These are phyloP conservation scores for Debaryomycetaceae sp. DNA, from an alignment of 1,139 yeast species.

Conservation along the genomic window DNA sequence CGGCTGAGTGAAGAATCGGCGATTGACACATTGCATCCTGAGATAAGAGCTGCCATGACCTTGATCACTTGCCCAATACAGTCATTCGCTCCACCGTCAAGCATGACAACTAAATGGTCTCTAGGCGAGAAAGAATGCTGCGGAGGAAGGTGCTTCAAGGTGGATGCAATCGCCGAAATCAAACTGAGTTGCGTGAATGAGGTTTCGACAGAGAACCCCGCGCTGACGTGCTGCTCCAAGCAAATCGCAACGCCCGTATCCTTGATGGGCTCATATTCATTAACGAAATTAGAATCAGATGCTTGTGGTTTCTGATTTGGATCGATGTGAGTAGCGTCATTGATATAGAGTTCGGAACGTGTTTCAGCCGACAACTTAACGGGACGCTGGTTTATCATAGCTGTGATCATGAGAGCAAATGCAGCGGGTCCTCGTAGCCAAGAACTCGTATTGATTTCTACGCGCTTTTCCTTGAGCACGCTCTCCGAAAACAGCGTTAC, in stretches of 20 bases:
- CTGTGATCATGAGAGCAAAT: slow-evolving; percentile 17
- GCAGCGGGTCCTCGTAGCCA: slow-evolving; percentile 10
- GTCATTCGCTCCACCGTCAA: slow-evolving; percentile 9
- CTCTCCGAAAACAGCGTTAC: background rate
- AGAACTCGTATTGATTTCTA: slow-evolving; percentile 7
- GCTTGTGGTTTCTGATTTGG: background rate
- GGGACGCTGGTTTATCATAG: slow-evolving; percentile 19
- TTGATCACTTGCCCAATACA: slow-evolving; percentile 19
- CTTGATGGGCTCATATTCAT: slow-evolving; percentile 20
- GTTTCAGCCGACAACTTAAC: no score
- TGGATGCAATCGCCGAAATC: slow-evolving; percentile 53
- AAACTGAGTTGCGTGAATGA: slow-evolving; percentile 51
- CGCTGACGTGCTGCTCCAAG: slow-evolving; percentile 11
- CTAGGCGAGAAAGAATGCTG: slow-evolving; percentile 23
- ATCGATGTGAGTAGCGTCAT: background rate
- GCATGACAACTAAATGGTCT: slow-evolving; percentile 36
- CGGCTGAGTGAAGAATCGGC: slow-evolving; percentile 4
- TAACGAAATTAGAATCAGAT: slow-evolving; percentile 9
- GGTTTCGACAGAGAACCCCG: slow-evolving; percentile 13
- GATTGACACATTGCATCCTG: slow-evolving; percentile 9
- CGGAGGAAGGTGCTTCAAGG: slow-evolving; percentile 47
- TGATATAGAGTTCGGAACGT: slow-evolving; percentile 9
- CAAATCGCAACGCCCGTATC: slow-evolving; percentile 31
- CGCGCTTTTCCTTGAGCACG: background rate
- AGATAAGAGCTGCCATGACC: slow-evolving; percentile 19